phyloP scores from a whole-genome alignment of 108 stramenopile species.

The Conticribra guillardii region DNA sequence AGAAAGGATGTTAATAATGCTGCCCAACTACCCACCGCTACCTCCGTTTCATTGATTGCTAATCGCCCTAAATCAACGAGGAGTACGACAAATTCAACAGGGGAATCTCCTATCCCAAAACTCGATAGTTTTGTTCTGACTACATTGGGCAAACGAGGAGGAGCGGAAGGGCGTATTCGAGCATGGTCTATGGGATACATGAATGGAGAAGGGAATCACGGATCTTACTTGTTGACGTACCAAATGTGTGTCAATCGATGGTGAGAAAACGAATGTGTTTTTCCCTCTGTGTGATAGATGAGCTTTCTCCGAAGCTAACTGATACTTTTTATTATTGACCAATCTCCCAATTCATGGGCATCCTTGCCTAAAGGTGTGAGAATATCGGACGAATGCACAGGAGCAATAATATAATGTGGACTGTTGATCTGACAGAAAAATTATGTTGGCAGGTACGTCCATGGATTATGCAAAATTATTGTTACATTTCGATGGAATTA shows the following conservation, averaged over 20 bases:
- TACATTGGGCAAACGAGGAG: constrained; percentile 58
- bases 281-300: no score
- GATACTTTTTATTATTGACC: neutral
- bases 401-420: constrained; percentile 88
- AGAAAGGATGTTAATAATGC: neutral
- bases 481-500: neutral
- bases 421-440: constrained; percentile 59
- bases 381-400: constrained; percentile 41
- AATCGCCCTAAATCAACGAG: constrained; percentile 11
- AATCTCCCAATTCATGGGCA: neutral
- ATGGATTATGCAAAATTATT: neutral
- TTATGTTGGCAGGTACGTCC: constrained; percentile 52
- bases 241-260: constrained; percentile 83
- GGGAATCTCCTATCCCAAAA: constrained; percentile 64
- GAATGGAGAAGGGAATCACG: constrained; percentile 13
- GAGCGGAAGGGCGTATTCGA: constrained; percentile 74
- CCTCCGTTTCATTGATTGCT: constrained; percentile 6
- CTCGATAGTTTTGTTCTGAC: constrained; percentile 70
- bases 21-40: neutral
- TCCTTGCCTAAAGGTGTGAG: constrained; percentile 13
- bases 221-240: constrained; percentile 59
- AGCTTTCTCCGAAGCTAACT: constrained; percentile 53
- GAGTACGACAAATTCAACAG: constrained; percentile 18
- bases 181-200: constrained; percentile 74
- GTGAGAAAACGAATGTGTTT: no score